Conservation (phyloP, 2,329 filamentous ascomycete species). For the Xylariaceae sp. region DNA sequence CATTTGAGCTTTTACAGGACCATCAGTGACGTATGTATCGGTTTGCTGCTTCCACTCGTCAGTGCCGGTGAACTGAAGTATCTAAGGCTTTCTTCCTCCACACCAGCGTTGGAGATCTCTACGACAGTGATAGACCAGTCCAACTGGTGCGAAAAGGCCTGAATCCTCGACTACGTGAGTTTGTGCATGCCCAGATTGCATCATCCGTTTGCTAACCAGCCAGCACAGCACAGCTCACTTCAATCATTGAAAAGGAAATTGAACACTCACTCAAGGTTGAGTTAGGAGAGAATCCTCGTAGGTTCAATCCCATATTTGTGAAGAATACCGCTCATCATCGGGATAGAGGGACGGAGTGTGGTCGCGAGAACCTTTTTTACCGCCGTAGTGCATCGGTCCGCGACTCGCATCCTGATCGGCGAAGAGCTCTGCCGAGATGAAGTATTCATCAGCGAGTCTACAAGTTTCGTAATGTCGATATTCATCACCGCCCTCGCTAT, state of each 20-base stretch:
- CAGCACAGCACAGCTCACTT: neutral
- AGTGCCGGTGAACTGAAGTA: neutral
- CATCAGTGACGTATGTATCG: conserved; percentile 1
- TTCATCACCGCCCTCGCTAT: neutral
- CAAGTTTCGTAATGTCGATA: neutral
- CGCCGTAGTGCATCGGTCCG: neutral
- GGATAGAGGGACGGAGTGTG: neutral
- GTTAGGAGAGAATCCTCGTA: neutral
- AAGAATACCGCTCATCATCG: no score
- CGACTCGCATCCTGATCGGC: neutral
- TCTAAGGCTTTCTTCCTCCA: conserved; percentile 1
- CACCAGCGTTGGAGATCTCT: neutral
- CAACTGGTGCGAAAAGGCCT: neutral
- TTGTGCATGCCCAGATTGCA: no score
- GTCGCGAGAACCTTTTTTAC: neutral
- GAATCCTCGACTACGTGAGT: conserved; percentile 2
- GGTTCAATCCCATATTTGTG: no score
- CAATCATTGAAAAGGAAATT: neutral
- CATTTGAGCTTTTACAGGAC: conserved; percentile 1
- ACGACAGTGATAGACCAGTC: neutral
- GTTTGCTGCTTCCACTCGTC: neutral
- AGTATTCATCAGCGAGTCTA: neutral
- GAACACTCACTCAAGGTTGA: neutral
- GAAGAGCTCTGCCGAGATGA: conserved; percentile 4
- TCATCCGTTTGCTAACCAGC: no score